Conservation (phyloP, 106 monocot species). For the Narthecium ossifragum region DNA sequence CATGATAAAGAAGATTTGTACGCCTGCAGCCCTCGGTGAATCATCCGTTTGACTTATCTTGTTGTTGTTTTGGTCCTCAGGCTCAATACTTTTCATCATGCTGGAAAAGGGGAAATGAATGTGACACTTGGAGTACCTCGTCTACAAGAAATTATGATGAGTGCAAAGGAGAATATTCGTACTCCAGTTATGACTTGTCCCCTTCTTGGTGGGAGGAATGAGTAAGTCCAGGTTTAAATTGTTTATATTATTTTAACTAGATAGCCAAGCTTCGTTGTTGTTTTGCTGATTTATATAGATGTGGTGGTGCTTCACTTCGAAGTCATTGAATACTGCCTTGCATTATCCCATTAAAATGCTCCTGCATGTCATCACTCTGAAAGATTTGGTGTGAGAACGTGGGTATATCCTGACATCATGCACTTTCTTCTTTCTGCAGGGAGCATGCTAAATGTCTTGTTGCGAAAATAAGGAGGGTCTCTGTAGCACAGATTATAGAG, state of each 20-base stretch:
- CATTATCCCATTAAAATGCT: too few species aligned
- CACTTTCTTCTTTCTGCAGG: conserved; percentile 27
- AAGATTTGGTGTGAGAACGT: too few species aligned
- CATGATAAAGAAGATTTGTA: too few species aligned
- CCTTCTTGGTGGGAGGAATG: conserved; percentile 32
- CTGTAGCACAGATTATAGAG: conserved; percentile 69
- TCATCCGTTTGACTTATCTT: not conserved
- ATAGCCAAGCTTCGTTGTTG: too few species aligned
- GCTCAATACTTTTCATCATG: conserved; percentile 97
- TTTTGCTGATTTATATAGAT: too few species aligned
- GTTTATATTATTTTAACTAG: not conserved
- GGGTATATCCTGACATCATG: not conserved
- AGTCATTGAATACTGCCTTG: too few species aligned
- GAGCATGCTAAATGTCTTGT: conserved; percentile 77
- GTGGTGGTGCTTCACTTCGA: too few species aligned
- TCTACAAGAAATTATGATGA: conserved; percentile 82
- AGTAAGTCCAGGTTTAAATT: conserved; percentile 16
- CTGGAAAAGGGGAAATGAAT: conserved; percentile 95
- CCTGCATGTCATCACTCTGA: too few species aligned
- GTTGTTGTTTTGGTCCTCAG: conserved; percentile 28
- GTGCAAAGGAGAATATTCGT: conserved; percentile 54
- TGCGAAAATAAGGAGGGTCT: conserved; percentile 50
- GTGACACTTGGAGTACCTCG: conserved; percentile 96
- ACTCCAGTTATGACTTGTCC: conserved; percentile 94
- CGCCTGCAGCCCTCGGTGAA: too few species aligned